These are phyloP conservation scores for Lactifluus subvellereus DNA, from an alignment of 768 basidiomycete species.

Conservation along the genomic window DNA sequence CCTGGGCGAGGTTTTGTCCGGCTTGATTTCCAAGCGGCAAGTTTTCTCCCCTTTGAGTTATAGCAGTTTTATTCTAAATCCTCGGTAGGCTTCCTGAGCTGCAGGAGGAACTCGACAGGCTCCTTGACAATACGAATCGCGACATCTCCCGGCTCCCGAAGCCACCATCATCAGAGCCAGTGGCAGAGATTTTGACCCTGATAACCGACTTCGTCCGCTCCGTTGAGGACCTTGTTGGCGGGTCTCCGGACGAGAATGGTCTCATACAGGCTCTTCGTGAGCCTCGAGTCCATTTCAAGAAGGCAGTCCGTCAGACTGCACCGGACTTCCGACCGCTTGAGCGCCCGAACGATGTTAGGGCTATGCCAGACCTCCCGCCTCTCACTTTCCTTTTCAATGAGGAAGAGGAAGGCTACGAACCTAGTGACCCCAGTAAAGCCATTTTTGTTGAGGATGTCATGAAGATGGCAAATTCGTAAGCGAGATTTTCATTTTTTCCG, in stretches of 20 bases:
- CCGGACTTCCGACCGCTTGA: conserved; percentile 52
- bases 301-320: conserved; percentile 42
- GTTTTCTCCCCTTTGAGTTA: not conserved
- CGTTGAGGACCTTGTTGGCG: conserved; percentile 42
- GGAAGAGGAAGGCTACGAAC: conserved; percentile 32
- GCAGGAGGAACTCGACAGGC: conserved; percentile 45
- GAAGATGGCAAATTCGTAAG: conserved; percentile 39
- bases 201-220: conserved; percentile 42
- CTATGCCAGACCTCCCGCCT: conserved; percentile 16
- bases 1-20: conserved; percentile 9
- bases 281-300: conserved; percentile 42
- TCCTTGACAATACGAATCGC: conserved; percentile 35
- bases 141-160: conserved; percentile 35
- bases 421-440: conserved; percentile 1
- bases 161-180: conserved; percentile 49
- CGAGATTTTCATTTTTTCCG: not conserved
- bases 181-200: conserved; percentile 44
- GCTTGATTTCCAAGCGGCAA: conserved; percentile 21
- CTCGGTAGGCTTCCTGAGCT: conserved; percentile 53
- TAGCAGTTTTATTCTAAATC: not conserved
- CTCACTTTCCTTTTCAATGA: conserved; percentile 38
- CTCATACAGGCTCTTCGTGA: conserved; percentile 50
- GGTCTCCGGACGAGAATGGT: conserved; percentile 44
- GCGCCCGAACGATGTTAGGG: not conserved
- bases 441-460: conserved; percentile 49